Evolutionary conservation across 768 basidiomycete species (phyloP).

Genomic region (Calvatia gigantea): DNA sequence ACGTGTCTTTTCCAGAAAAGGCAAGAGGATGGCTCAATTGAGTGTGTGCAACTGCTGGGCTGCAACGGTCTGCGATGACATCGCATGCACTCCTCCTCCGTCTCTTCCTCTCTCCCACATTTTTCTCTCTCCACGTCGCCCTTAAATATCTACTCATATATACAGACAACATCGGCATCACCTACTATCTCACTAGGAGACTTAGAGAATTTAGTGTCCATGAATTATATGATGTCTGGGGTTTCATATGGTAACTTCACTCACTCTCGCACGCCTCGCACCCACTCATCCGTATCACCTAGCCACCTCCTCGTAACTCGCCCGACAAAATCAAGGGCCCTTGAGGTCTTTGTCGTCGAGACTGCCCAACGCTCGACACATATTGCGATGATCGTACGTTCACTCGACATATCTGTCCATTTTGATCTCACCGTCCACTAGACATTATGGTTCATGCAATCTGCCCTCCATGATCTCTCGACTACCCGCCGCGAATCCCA

Average conservation of each 20-base stretch:
- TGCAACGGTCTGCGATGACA: conserved; percentile 38
- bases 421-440: conserved; percentile 11
- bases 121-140: conserved; percentile 93
- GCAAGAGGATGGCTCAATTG: conserved; percentile 19
- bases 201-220: conserved; percentile 62
- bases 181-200: conserved; percentile 81
- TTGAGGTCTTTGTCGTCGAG: conserved; percentile 92
- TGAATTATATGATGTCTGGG: conserved; percentile 84
- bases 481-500: conserved; percentile 53
- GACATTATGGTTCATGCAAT: conserved; percentile 99
- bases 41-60: background rate
- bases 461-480: conserved; percentile 81
- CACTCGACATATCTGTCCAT: conserved; percentile 10
- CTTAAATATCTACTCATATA: conserved; percentile 82
- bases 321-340: conserved; percentile 85
- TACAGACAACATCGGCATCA: conserved; percentile 87
- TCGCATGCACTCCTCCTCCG: conserved; percentile 88
- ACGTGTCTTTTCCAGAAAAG: conserved; percentile 16
- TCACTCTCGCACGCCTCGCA: conserved; percentile 13
- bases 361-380: conserved; percentile 89
- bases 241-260: conserved; percentile 71
- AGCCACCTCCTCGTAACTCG: conserved; percentile 95
- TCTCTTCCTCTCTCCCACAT: conserved; percentile 87
- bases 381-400: conserved; percentile 89
- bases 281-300: conserved; percentile 14